Conservation (phyloP, 163 green algal genomes). For the Coccomyxa subellipsoidea region DNA sequence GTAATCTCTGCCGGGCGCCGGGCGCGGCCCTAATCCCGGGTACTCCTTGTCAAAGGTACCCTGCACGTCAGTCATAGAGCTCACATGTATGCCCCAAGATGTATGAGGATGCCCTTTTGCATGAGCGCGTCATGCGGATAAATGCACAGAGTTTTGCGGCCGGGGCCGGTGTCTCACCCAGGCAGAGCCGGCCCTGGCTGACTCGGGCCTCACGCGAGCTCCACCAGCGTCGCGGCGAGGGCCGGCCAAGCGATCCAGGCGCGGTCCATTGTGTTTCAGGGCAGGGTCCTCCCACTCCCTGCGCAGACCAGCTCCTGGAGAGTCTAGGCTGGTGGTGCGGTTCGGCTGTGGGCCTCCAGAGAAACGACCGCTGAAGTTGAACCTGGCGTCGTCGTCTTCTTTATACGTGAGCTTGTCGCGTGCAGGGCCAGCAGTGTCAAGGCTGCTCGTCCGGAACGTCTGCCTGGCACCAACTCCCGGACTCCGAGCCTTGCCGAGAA, state of each 20-base stretch:
- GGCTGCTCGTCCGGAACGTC: not conserved
- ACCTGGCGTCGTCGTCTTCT: not conserved
- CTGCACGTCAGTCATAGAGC: not conserved
- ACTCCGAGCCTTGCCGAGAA: not conserved
- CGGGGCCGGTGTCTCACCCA: not conserved
- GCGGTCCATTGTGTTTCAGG: not conserved
- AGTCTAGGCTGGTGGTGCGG: constrained; percentile 1
- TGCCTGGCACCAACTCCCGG: not conserved
- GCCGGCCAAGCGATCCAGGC: not conserved
- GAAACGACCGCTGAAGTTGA: not conserved
- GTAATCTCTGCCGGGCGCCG: not conserved
- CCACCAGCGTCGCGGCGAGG: not conserved
- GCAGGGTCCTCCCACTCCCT: not conserved
- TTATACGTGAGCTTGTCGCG: not conserved
- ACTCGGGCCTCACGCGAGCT: not conserved
- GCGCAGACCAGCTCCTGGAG: not conserved
- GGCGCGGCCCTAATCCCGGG: not conserved
- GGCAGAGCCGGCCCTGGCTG: not conserved
- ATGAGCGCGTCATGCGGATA: too few species aligned
- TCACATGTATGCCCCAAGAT: too few species aligned
- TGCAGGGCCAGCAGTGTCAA: not conserved
- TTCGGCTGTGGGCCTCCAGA: not conserved
- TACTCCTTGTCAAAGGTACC: constrained; percentile 1
- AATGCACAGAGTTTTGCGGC: too few species aligned
- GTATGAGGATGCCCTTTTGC: too few species aligned